Base-by-base conservation (phyloP, 345 rosid genomes). In the Acer negundo region DNA sequence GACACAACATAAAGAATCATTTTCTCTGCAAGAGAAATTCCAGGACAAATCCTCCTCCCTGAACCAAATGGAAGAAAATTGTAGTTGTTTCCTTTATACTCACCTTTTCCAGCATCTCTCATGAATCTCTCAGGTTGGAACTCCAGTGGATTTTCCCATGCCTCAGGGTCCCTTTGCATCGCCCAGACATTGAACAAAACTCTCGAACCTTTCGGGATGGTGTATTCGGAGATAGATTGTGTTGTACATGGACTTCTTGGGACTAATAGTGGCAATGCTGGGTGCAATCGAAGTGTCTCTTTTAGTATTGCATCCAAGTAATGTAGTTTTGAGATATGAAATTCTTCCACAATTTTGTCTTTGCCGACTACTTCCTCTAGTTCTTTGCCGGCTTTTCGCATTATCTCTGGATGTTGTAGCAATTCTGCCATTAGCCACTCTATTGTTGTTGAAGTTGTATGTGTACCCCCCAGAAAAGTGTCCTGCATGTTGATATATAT, bases 391-490 rank as follows among this genome's bases (percentile, higher is more conserved):
- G 23, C 63, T 62, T 26, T 72, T 13, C 38, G 51, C 78, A 69
- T 53, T 73, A 67, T 68, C 24, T 72, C 42, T 10, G 78, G 67
- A 17, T 73, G 56, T 4, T 10, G 66, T 1, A 81, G 26, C 19
- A 81, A n/a, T 53, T 81, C 80, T 62, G 84, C 38, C 75, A 73
- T 73, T 20, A 72, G 71, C 75, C 84, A 81, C 62, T 81, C 78
- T 7, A 77, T 0, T 1, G 70, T 68, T 2, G 53, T 68, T 12
- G 70, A 42, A 13, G 75, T 13, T 10, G 80, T 73, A 20, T 77
- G 75, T 1, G 84, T 68, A 3, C 70, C 77, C 3, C 35, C 83
- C 0, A 55, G 0, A 1, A 81, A 2, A 3, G 62, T 16, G 46
- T 81, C 78, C 84, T 31, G 38, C 38, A 31, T 31, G 38, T 31